Base-by-base conservation (phyloP, 805 yeast species). In the Wickerhamomyces hampshirensis region DNA sequence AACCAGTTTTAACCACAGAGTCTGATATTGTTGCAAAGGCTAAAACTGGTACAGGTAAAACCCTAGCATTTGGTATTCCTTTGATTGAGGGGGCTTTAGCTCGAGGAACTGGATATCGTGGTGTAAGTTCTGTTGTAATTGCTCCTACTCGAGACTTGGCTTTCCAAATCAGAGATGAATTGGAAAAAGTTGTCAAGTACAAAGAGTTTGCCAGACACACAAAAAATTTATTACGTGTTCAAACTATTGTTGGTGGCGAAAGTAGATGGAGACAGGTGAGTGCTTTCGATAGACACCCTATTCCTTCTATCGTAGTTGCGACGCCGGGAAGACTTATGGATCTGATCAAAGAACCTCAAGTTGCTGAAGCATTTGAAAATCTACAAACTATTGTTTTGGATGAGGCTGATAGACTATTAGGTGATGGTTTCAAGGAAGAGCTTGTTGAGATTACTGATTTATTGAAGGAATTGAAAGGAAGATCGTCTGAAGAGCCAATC, bases 141-240 rank as follows among this genome's bases (percentile, higher is more conserved):
- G 82, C 91, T 3, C 97, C 97, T 31, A 88, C 96, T 6, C 76
- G 97, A 65, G 96, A 89, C 62, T 71, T 88, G 49, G 96, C 96
- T 11, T 68, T 75, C 48, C 96, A 88, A 60, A 84, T 84, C 43
- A 75, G 77, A 48, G 71, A 70, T 34, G 89, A 87, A 44, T 66
- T 82, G 40, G 59, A 62, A 27, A 73, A 74, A 45, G 57, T 80
- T 23, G 66, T 64, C 27, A 59, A 65, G 10, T 35, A 39, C 26
- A 48, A 38, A 31, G 49, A 44, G 17, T 39, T 38, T 46, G 48
- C 17, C 13, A 34, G 38, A 6, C 49, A 42, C 18, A 26, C 43
- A 41, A 51, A 38, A 49, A 56, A 51, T 23, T 50, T 48, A 47
- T 50, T 69, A 33, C 55, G 58, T 19, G 65, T 78, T 28, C 69